These are phyloP conservation scores for Fraxinus cuspidata DNA, from an alignment of 257 asterid species.

Conservation along the genomic window DNA sequence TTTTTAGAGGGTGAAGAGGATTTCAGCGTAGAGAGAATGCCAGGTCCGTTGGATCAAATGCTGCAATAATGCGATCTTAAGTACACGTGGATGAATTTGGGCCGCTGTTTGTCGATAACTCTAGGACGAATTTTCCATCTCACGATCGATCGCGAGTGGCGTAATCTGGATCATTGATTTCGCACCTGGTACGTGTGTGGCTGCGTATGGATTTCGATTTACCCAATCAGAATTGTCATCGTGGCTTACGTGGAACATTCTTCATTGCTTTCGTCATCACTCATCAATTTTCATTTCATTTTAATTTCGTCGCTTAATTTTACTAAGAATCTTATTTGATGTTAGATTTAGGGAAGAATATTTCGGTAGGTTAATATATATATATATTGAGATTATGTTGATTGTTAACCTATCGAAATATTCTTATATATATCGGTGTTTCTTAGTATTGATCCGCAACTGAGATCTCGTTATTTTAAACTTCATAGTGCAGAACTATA, in stretches of 20 bases:
- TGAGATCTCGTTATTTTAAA: too few relatives aligned
- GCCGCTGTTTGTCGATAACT: conserved; percentile 30
- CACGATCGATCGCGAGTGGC: conserved; percentile 21
- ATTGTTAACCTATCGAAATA: too few relatives aligned
- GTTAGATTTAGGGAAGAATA: too few relatives aligned
- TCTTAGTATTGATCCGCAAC: too few relatives aligned
- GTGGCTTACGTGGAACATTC: conserved; percentile 9
- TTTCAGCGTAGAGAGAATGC: conserved; percentile 16
- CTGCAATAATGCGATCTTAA: conserved; percentile 27
- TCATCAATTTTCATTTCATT: too few relatives aligned
- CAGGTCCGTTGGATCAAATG: conserved; percentile 35
- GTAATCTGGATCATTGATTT: conserved; percentile 6
- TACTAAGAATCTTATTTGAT: too few relatives aligned
- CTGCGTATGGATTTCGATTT: neutral
- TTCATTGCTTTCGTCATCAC: neutral
- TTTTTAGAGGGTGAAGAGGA: neutral
- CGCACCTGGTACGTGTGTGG: conserved; percentile 3
- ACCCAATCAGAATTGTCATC: neutral
- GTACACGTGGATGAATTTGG: conserved; percentile 26
- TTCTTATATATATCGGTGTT: too few relatives aligned
- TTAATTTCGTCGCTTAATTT: too few relatives aligned
- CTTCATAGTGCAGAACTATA: too few relatives aligned
- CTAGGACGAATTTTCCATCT: neutral
- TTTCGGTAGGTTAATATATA: too few relatives aligned
- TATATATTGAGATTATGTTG: too few relatives aligned